These are phyloP conservation scores for Corynascus novoguineensis DNA, from an alignment of 495 filamentous ascomycete genomes.

Conservation along the genomic window DNA sequence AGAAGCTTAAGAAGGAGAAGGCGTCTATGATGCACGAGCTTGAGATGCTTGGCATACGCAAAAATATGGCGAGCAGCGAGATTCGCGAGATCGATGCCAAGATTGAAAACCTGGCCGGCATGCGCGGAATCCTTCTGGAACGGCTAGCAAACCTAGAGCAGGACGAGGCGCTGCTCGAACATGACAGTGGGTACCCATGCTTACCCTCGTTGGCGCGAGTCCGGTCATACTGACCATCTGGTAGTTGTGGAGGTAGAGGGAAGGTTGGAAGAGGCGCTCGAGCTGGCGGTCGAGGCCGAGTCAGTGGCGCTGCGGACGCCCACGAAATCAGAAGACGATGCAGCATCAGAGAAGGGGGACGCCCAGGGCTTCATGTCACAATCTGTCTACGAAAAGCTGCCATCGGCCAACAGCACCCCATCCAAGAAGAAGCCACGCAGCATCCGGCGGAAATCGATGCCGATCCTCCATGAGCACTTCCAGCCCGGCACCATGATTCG, in stretches of 20 bases:
- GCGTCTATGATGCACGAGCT: conserved; percentile 69
- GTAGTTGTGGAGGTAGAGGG: conserved; percentile 77
- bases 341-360: conserved; percentile 48
- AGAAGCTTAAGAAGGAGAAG: conserved; percentile 70
- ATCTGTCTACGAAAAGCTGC: conserved; percentile 91
- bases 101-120: conserved; percentile 85
- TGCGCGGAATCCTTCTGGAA: conserved; percentile 90
- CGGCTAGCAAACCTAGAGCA: conserved; percentile 84
- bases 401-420: conserved; percentile 51
- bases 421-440: conserved; percentile 57
- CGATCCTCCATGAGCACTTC: conserved; percentile 92
- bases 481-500: conserved; percentile 84
- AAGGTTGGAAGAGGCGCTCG: conserved; percentile 78
- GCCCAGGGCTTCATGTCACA: conserved; percentile 88
- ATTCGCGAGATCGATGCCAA: conserved; percentile 97
- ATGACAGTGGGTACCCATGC: conserved; percentile 57
- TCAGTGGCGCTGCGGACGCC: conserved; percentile 49
- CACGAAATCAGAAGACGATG: conserved; percentile 50
- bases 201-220: background rate
- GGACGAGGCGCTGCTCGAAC: conserved; percentile 85
- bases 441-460: conserved; percentile 72
- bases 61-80: conserved; percentile 96
- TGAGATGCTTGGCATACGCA: conserved; percentile 86
- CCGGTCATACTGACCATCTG: conserved; percentile 4
- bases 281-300: conserved; percentile 64